Conservation (phyloP, 2,329 filamentous ascomycete species). For the Monosporascus sp. region DNA sequence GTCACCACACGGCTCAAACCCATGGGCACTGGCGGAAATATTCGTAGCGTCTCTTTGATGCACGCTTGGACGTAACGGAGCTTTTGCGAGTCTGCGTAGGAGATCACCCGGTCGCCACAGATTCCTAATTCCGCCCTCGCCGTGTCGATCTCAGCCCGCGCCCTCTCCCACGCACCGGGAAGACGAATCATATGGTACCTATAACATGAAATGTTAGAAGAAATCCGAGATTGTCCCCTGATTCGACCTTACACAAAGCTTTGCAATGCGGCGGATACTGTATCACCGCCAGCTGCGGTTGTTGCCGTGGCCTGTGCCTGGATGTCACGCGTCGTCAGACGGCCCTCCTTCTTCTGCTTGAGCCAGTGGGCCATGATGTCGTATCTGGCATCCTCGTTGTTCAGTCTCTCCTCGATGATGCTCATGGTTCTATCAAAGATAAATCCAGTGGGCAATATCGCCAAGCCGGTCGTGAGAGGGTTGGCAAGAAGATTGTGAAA, state of each 20-base stretch:
- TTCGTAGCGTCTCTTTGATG: slow-evolving; percentile 22
- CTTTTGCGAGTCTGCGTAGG: slow-evolving; percentile 11
- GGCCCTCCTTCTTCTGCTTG: neutral
- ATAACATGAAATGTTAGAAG: too few relatives aligned
- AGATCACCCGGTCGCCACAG: slow-evolving; percentile 6
- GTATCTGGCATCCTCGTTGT: slow-evolving; percentile 1
- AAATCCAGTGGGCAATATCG: neutral
- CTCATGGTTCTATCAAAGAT: neutral
- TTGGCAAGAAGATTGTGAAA: slow-evolving; percentile 1
- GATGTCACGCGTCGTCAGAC: neutral
- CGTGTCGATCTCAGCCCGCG: slow-evolving; percentile 9
- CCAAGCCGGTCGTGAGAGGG: slow-evolving; percentile 1
- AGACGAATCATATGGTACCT: slow-evolving; percentile 7
- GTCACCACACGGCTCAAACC: slow-evolving; percentile 6
- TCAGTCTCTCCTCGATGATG: slow-evolving; percentile 1
- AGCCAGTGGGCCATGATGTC: slow-evolving; percentile 3
- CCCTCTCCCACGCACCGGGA: slow-evolving; percentile 4
- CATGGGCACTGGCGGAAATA: slow-evolving; percentile 10
- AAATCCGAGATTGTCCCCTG: too few relatives aligned
- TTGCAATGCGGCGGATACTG: slow-evolving; percentile 5
- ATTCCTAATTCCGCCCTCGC: slow-evolving; percentile 1
- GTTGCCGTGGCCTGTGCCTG: neutral
- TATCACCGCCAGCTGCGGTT: slow-evolving; percentile 6
- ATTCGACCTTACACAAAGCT: neutral
- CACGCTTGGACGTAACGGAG: slow-evolving; percentile 22